A percentile compares a stretch with the other conserved stretches of the same genome.
Conservation (phyloP, 257 asterid genomes). For the Jacaranda copaia region DNA sequence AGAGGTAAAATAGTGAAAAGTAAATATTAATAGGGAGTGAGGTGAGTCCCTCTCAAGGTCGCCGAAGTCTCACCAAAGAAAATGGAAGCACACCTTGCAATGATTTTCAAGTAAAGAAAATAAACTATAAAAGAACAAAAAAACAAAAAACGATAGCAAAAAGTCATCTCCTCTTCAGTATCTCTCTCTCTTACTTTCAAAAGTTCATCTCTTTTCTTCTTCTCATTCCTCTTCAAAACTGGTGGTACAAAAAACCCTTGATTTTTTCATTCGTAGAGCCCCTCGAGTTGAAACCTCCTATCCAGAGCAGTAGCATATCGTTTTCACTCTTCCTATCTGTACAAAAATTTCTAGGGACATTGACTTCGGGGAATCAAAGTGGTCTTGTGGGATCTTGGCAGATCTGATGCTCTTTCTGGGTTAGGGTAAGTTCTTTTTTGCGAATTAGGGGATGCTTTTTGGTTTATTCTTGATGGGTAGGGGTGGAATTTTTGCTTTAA, state of each 20-base stretch:
- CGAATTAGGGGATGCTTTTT: not conserved
- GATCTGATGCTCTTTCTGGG: slow-evolving; percentile 38
- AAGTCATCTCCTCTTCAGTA: slow-evolving; percentile 34
- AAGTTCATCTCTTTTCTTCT: slow-evolving; percentile 1
- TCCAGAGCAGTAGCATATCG: not conserved
- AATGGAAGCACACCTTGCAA: not conserved
- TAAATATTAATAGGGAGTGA: not conserved
- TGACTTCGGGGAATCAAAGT: slow-evolving; percentile 19
- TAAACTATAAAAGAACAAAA: not conserved
- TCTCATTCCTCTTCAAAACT: slow-evolving; percentile 3
- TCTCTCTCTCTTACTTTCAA: slow-evolving; percentile 16
- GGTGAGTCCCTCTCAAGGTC: not conserved
- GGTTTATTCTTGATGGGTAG: not conserved
- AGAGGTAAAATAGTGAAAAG: not conserved
- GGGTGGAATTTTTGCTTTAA: not conserved
- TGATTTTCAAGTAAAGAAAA: not conserved
- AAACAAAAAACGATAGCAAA: not conserved
- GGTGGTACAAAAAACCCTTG: slow-evolving; percentile 26
- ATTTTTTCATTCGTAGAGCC: not conserved
- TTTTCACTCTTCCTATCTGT: not conserved
- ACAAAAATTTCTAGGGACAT: not conserved
- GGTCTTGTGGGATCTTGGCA: slow-evolving; percentile 33
- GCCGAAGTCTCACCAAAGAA: not conserved
- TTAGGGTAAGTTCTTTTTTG: slow-evolving; percentile 23
- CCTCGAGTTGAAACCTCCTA: slow-evolving; percentile 6